A percentile compares a stretch with the other conserved stretches of the same genome.
Conservation (phyloP, 768 basidiomycete species). For the Pisolithus tinctorius region DNA sequence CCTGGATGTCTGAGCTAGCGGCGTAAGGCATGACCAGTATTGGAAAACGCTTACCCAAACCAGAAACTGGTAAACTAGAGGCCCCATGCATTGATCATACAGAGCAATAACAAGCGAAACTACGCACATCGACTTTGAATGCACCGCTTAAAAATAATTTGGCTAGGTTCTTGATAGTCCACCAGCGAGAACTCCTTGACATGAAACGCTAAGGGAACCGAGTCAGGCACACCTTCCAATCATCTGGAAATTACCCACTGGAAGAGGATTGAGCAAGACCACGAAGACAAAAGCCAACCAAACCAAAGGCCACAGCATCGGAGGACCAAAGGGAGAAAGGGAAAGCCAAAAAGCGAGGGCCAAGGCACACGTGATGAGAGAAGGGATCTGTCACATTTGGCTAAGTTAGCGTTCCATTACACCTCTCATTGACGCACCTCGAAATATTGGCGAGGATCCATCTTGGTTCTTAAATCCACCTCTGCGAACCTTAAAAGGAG, state of each 20-base stretch:
- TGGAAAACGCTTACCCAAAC: conserved; percentile 55
- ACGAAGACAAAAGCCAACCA: conserved; percentile 65
- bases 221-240: background rate
- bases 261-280: conserved; percentile 72
- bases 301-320: conserved; percentile 72
- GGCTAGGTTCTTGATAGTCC: conserved; percentile 63
- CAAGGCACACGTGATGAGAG: conserved; percentile 68
- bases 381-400: conserved; percentile 52
- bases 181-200: conserved; percentile 47
- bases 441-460: conserved; percentile 76
- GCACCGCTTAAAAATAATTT: conserved; percentile 65
- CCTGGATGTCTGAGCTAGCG: conserved; percentile 28
- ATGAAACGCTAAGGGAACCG: conserved; percentile 40
- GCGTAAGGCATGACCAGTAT: background rate
- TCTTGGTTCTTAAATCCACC: conserved; percentile 58
- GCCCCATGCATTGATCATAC: background rate
- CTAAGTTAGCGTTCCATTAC: conserved; percentile 3
- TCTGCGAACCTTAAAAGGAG: conserved; percentile 33
- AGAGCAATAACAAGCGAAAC: background rate
- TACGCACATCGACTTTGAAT: conserved; percentile 63
- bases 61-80: conserved; percentile 79
- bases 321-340: conserved; percentile 59
- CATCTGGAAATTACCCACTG: conserved; percentile 29
- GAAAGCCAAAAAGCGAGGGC: conserved; percentile 83
- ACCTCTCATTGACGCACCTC: conserved; percentile 36